These are phyloP conservation scores for Brettanomyces nanus DNA, from an alignment of 805 yeast genomes.

Conservation along the genomic window DNA sequence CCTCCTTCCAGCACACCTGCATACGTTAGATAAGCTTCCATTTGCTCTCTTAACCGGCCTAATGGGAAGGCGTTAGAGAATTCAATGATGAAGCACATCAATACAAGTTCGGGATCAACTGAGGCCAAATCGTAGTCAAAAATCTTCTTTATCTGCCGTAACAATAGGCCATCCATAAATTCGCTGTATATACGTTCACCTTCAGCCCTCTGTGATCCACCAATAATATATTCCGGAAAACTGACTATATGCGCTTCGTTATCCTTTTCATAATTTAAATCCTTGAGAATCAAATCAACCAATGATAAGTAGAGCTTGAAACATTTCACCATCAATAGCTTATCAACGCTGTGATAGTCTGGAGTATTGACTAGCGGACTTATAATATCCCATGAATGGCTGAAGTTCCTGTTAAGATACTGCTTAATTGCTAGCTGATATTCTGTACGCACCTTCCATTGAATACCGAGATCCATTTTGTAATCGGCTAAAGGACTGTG, in stretches of 20 bases:
- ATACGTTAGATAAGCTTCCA: constrained; percentile 15
- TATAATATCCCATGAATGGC: constrained; percentile 20
- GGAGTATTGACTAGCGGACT: constrained; percentile 14
- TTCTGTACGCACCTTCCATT: constrained; percentile 15
- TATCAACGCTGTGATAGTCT: constrained; percentile 3
- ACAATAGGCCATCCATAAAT: constrained; percentile 19
- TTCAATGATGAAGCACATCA: constrained; percentile 26
- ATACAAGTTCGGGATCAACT: constrained; percentile 20
- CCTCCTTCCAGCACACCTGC: constrained; percentile 11
- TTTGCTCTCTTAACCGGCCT: constrained; percentile 14
- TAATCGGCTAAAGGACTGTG: too few species aligned
- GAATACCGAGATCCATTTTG: constrained; percentile 9
- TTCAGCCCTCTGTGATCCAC: neutral
- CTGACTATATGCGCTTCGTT: neutral
- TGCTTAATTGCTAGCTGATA: constrained; percentile 35
- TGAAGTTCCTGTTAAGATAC: constrained; percentile 29
- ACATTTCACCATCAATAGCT: constrained; percentile 12
- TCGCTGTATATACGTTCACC: constrained; percentile 5
- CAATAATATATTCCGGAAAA: constrained; percentile 3
- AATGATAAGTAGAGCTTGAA: constrained; percentile 18
- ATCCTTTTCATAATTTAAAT: constrained; percentile 1
- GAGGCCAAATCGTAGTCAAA: constrained; percentile 6
- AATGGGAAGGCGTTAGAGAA: constrained; percentile 20
- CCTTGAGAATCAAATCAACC: constrained; percentile 22
- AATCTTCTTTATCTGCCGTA: constrained; percentile 12